Percentiles rank a stretch among this genome's conserved stretches.
These are phyloP conservation scores for Vachellia collinsii DNA, from an alignment of 306 rosid species.

Conservation along the genomic window DNA sequence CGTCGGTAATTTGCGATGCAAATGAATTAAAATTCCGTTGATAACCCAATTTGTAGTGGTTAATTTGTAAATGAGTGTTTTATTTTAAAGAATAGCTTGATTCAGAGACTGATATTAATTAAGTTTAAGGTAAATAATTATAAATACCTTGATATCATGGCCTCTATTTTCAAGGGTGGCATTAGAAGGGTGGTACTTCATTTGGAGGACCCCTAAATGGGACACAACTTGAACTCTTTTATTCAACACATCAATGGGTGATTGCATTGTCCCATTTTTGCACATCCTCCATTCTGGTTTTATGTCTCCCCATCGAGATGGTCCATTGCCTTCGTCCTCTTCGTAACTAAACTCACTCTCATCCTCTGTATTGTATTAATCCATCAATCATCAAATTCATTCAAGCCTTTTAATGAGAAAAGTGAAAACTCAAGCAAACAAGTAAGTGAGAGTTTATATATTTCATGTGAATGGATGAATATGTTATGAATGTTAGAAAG, in stretches of 20 bases:
- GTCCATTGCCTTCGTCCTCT: slow-evolving; percentile 50
- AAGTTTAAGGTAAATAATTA: too few species aligned
- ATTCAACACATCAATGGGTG: slow-evolving; percentile 65
- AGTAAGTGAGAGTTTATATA: too few species aligned
- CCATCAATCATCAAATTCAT: neutral
- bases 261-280: slow-evolving; percentile 66
- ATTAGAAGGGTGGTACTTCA: slow-evolving; percentile 51
- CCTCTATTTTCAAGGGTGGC: slow-evolving; percentile 77
- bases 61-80: too few species aligned
- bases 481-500: neutral
- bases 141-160: slow-evolving; percentile 63
- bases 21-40: too few species aligned
- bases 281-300: slow-evolving; percentile 60
- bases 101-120: too few species aligned
- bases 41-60: too few species aligned
- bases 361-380: slow-evolving; percentile 45
- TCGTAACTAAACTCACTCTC: slow-evolving; percentile 61
- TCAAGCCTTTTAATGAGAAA: too few species aligned
- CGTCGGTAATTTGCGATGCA: too few species aligned
- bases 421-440: too few species aligned
- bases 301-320: slow-evolving; percentile 65
- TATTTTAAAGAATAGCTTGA: too few species aligned
- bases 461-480: too few species aligned
- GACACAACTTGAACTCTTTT: slow-evolving; percentile 50
- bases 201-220: slow-evolving; percentile 38